Percentiles rank a stretch among this genome's conserved stretches.
Evolutionary conservation across 2,329 filamentous ascomycete genomes (phyloP).

Genomic region (Colletotrichum viniferum): DNA sequence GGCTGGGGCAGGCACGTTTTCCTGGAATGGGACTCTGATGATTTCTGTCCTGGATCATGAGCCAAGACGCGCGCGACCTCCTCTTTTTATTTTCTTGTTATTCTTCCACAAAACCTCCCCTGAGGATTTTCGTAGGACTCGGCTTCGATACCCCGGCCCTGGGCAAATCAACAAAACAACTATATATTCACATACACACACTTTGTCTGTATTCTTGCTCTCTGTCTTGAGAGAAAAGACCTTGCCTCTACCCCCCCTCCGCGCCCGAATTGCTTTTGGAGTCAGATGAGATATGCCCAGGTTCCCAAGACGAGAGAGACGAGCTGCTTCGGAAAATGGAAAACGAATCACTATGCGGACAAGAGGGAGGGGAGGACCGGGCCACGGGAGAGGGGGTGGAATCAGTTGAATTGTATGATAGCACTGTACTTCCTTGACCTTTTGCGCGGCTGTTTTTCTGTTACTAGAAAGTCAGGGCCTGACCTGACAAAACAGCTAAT

Average conservation of each 20-base stretch:
- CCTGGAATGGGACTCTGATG: slow-evolving; percentile 19
- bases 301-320: slow-evolving; percentile 19
- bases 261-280: not conserved
- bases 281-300: not conserved
- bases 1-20: slow-evolving; percentile 12
- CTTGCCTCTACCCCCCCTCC: not conserved
- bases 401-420: not conserved
- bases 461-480: not conserved
- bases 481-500: not conserved
- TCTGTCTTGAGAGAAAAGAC: not conserved
- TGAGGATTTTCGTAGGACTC: slow-evolving; percentile 10
- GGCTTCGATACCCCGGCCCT: slow-evolving; percentile 17
- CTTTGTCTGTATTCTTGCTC: slow-evolving; percentile 1
- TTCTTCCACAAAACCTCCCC: not conserved
- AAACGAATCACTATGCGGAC: not conserved
- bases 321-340: not conserved
- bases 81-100: not conserved
- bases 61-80: not conserved
- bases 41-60: slow-evolving; percentile 6
- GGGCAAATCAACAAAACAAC: slow-evolving; percentile 10
- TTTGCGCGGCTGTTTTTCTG: not conserved
- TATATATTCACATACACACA: not conserved
- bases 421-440: not conserved
- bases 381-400: not conserved
- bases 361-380: not conserved